A percentile compares a stretch with the other conserved stretches of the same genome.
phyloP scores from a whole-genome alignment of 83 land plant genomes.

The Picea mariana region DNA sequence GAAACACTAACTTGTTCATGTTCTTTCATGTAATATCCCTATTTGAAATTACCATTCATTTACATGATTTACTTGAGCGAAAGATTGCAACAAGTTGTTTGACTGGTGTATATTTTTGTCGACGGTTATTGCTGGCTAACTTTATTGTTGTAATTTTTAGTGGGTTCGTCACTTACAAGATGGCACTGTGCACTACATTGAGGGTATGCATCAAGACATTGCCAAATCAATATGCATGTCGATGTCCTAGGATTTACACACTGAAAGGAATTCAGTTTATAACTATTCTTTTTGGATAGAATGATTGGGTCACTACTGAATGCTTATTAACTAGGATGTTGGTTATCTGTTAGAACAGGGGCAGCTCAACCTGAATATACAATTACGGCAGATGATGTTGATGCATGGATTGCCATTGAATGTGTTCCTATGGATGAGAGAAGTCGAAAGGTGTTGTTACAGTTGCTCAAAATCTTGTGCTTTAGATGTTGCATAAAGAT shows the following conservation, averaged over 20 bases:
- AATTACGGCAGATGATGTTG: slow-evolving; percentile 94
- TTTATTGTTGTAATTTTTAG: slow-evolving; percentile 32
- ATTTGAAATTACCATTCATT: not conserved
- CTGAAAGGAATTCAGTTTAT: not conserved
- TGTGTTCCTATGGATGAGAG: slow-evolving; percentile 87
- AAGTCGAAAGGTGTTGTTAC: slow-evolving; percentile 67
- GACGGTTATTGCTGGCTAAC: no score
- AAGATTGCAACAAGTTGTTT: no score
- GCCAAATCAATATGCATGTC: not conserved
- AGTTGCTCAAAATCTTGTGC: not conserved
- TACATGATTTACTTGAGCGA: not conserved
- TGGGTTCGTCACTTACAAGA: slow-evolving; percentile 90
- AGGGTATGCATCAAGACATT: slow-evolving; percentile 45
- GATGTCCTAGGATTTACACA: not conserved
- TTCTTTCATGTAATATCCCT: slow-evolving; percentile 2
- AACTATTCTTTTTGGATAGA: not conserved
- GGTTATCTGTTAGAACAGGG: slow-evolving; percentile 46
- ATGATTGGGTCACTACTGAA: not conserved
- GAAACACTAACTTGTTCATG: not conserved
- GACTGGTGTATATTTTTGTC: no score
- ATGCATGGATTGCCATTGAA: slow-evolving; percentile 82
- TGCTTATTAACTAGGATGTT: slow-evolving; percentile 14
- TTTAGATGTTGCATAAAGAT: not conserved
- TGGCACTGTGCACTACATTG: slow-evolving; percentile 82
- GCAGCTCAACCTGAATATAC: slow-evolving; percentile 93